Conservation (phyloP, 1,284 basidiomycete genomes). For the Tausonia pullulans region DNA sequence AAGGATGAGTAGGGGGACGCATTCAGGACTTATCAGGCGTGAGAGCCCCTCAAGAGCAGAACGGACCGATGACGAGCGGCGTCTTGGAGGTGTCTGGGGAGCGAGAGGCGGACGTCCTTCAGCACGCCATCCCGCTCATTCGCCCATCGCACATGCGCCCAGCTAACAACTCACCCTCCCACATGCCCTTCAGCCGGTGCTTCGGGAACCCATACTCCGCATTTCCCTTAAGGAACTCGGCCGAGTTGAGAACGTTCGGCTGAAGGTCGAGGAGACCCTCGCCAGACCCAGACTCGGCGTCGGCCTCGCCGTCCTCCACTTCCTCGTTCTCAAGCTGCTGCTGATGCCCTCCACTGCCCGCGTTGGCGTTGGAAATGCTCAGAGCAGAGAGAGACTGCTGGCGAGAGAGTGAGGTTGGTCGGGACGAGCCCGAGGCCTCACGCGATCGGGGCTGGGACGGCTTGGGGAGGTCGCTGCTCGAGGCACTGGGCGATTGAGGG, state of each 20-base stretch:
- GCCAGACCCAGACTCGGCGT: not conserved
- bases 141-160: too few relatives aligned
- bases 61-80: slow-evolving; percentile 35
- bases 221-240: slow-evolving; percentile 18
- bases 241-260: slow-evolving; percentile 10
- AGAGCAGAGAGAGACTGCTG: not conserved
- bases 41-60: not conserved
- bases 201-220: slow-evolving; percentile 35
- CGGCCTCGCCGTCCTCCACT: slow-evolving; percentile 13
- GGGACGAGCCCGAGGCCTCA: not conserved
- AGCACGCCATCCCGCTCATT: not conserved
- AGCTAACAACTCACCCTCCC: slow-evolving; percentile 32
- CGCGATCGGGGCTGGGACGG: not conserved
- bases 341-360: not conserved
- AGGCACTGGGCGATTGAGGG: too few relatives aligned
- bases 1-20: not conserved
- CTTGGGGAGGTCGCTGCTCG: not conserved
- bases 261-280: not conserved
- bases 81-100: slow-evolving; percentile 36
- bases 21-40: not conserved
- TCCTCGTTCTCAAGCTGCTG: not conserved
- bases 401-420: not conserved
- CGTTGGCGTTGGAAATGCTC: not conserved
- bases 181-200: slow-evolving; percentile 33
- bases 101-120: not conserved